Evolutionary conservation across 140 eudicot species (phyloP), one percentile per base, ranked within the genome.

Genomic region (Flaveria floridana): DNA sequence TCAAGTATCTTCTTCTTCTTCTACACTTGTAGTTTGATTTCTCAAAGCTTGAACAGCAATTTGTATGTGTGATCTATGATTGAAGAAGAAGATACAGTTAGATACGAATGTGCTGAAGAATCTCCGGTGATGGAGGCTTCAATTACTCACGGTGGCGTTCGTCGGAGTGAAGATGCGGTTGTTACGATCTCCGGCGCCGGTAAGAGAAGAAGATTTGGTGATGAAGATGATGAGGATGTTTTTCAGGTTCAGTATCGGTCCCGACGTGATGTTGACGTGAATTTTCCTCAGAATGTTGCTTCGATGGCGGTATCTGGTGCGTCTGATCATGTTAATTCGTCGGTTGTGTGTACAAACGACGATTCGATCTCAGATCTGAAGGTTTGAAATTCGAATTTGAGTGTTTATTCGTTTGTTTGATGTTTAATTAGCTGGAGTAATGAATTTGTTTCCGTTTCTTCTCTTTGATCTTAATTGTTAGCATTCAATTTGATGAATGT

Each of bases 361-460:
- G 76, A 71, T 58, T 82, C 59, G 6, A 78, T 74, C 71, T 39
- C 83, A 80, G 90, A 89, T 89, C 93, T 89, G 84, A 77, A 85
- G 96, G 93, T 79, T 30, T 83, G 84, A 66, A 68, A 52, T 15
- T 52, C 11, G n/a, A 78, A 28, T 73, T 77, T 58, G 65, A 50
- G 15, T 65, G 12, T 1, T 18, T 6, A 18, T 26, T 72, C 18
- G 19, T 75, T 69, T 72, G 59, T 16, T n/a, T 50, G 1, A 52
- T 57, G 10, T 34, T 6, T 7, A 18, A 5, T 15, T 23, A 11
- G 28, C 75, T 39, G 26, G 28, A 68, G 6, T 34, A 25, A 62
- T 65, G 11, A 63, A 63, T 61, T 47, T 41, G 19, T 56, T 19
- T 57, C 16, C 46, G 68, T 63, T 63, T 14, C 9, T 15, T 58